phyloP scores from a whole-genome alignment of 805 yeast genomes.

The Saccharomyces mikatae region DNA sequence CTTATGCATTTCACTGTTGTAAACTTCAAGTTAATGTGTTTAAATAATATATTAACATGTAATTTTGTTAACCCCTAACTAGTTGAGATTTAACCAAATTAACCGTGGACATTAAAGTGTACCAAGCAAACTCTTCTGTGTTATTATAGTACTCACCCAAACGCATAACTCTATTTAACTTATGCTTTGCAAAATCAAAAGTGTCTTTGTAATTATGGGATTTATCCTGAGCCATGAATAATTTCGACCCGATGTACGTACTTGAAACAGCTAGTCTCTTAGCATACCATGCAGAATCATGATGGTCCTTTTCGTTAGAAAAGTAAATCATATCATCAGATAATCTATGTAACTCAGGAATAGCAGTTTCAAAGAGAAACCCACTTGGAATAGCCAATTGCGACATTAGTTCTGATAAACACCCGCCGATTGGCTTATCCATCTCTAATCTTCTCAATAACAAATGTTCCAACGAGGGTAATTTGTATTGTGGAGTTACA shows the following conservation, averaged over 20 bases:
- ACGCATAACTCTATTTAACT: constrained; percentile 44
- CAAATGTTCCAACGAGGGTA: constrained; percentile 35
- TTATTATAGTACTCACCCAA: constrained; percentile 56
- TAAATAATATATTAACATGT: not conserved
- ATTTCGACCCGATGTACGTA: constrained; percentile 65
- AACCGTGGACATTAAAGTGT: constrained; percentile 50
- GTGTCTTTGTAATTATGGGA: constrained; percentile 52
- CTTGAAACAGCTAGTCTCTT: constrained; percentile 65
- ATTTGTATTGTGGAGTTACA: constrained; percentile 17
- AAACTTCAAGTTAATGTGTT: not conserved
- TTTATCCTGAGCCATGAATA: constrained; percentile 71
- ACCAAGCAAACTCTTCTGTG: constrained; percentile 69
- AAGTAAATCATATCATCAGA: constrained; percentile 77
- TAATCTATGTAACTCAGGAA: constrained; percentile 63
- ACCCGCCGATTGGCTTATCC: constrained; percentile 32
- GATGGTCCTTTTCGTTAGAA: constrained; percentile 66
- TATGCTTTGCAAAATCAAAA: constrained; percentile 51
- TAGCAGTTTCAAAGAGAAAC: constrained; percentile 43
- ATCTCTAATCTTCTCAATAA: constrained; percentile 41
- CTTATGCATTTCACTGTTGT: not conserved
- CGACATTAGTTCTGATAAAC: constrained; percentile 38
- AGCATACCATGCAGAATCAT: constrained; percentile 88
- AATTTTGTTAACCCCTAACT: constrained; percentile 36
- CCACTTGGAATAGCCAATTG: constrained; percentile 54
- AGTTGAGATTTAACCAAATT: constrained; percentile 68